phyloP scores from a whole-genome alignment of 768 basidiomycete genomes.

The Suillus cothurnatus region DNA sequence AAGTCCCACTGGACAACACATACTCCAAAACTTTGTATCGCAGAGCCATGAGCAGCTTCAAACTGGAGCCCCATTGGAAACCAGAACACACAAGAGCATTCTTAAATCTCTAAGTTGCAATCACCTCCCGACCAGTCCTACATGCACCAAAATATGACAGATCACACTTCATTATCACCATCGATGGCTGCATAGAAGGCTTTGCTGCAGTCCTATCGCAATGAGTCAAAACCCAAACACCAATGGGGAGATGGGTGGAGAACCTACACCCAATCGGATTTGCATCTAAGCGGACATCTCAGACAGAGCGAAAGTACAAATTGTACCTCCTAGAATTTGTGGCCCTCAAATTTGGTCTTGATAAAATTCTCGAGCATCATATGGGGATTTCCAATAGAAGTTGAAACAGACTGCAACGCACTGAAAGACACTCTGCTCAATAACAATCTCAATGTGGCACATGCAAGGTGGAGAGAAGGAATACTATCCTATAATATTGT shows the following conservation, averaged over 20 bases:
- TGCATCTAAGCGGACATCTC: too few relatives aligned
- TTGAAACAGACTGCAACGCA: not conserved
- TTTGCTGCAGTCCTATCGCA: too few relatives aligned
- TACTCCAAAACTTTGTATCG: too few relatives aligned
- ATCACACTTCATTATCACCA: not conserved
- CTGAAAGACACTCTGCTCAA: not conserved
- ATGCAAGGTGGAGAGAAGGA: not conserved
- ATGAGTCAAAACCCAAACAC: accelerated
- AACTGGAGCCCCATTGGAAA: not conserved
- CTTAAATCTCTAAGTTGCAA: not conserved
- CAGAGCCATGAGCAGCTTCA: too few relatives aligned
- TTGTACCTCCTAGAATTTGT: not conserved
- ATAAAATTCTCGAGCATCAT: not conserved
- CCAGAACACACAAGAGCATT: not conserved
- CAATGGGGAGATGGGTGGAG: too few relatives aligned
- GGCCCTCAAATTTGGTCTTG: not conserved
- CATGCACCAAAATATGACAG: not conserved
- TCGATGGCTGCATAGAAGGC: too few relatives aligned
- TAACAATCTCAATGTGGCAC: accelerated
- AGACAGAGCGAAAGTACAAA: not conserved
- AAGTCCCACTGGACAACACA: too few relatives aligned
- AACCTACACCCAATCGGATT: accelerated
- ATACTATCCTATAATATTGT: not conserved
- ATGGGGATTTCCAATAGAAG: not conserved
- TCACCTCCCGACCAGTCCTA: not conserved